Conservation (phyloP, 2,329 filamentous ascomycete genomes). For the Thielaviopsis populi region DNA sequence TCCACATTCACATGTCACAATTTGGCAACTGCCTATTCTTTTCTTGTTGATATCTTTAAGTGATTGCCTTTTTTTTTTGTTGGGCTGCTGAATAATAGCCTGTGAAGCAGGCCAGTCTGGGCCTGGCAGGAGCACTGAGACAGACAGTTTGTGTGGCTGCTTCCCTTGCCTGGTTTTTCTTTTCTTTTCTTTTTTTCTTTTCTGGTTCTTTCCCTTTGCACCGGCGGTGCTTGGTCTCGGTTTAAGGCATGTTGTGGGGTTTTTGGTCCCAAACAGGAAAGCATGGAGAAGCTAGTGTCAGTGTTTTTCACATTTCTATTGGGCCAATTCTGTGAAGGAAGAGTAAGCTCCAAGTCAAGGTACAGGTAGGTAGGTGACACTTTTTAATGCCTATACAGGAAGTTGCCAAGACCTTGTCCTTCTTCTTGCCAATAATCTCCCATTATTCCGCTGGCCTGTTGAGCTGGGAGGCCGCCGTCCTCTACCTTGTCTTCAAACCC, state of each 20-base stretch:
- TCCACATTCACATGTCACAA: constrained; percentile 1
- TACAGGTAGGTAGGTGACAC: neutral
- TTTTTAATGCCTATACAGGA: neutral
- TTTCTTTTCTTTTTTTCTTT: neutral
- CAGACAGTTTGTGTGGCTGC: neutral
- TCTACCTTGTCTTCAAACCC: neutral
- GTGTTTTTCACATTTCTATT: neutral
- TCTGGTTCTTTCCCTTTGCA: neutral
- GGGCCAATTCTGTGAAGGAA: neutral
- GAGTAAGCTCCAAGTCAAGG: neutral
- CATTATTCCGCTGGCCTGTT: neutral
- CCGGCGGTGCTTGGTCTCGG: neutral
- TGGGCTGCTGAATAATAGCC: neutral
- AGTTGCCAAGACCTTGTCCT: neutral
- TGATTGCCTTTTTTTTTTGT: neutral
- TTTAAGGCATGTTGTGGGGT: neutral
- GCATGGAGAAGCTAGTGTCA: neutral
- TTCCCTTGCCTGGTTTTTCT: neutral
- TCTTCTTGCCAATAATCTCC: neutral
- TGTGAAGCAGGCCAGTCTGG: neutral
- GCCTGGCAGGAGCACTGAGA: neutral
- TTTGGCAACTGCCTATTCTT: neutral
- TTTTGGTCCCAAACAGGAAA: neutral
- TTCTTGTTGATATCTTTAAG: neutral
- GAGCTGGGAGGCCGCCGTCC: neutral